phyloP scores from a whole-genome alignment of 306 rosid genomes.

The Glycine soja region DNA sequence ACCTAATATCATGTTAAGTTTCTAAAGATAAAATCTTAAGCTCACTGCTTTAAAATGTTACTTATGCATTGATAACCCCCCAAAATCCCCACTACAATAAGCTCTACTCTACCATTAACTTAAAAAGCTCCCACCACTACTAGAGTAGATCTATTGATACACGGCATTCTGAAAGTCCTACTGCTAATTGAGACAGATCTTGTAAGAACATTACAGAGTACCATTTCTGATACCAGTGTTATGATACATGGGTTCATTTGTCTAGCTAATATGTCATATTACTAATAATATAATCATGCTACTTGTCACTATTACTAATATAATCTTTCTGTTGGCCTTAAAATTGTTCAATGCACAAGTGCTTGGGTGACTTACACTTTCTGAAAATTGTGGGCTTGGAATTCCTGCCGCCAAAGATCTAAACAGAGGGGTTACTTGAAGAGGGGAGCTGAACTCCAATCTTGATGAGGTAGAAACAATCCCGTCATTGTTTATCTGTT shows the following conservation, averaged over 20 bases:
- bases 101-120: conserved; percentile 18
- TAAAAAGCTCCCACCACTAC: not conserved
- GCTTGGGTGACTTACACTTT: conserved; percentile 73
- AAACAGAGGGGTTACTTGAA: conserved; percentile 79
- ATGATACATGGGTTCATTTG: conserved; percentile 14
- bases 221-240: not conserved
- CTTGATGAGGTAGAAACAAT: conserved; percentile 60
- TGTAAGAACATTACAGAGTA: conserved; percentile 26
- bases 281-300: conserved; percentile 17
- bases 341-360: conserved; percentile 20
- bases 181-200: conserved; percentile 9
- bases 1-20: conserved; percentile 18
- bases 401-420: conserved; percentile 88
- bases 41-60: conserved; percentile 9
- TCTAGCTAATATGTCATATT: conserved; percentile 1
- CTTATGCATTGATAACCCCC: not conserved
- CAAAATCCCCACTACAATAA: not conserved
- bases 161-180: not conserved
- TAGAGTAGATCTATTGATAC: conserved; percentile 1
- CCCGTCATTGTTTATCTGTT: conserved; percentile 51
- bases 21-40: conserved; percentile 12
- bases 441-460: conserved; percentile 72
- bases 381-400: conserved; percentile 91
- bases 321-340: not conserved
- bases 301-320: not conserved